Conservation (phyloP, 257 asterid species). For the Solanum gracilifrons region DNA sequence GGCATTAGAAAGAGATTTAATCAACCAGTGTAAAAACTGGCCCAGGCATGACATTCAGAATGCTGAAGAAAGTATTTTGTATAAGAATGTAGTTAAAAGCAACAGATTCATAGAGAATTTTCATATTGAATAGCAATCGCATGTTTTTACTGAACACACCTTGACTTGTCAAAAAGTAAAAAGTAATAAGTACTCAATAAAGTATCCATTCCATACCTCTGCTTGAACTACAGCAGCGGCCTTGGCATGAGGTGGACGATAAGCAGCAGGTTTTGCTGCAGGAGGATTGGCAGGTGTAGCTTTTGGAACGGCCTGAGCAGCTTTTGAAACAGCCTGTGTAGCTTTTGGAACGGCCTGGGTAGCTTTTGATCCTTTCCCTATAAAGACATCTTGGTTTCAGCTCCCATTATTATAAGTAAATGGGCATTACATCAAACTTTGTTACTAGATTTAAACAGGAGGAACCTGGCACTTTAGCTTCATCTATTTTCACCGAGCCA, state of each 20-base stretch:
- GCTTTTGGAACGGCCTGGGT: slow-evolving; percentile 37
- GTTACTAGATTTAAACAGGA: neutral
- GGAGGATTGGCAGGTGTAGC: slow-evolving; percentile 42
- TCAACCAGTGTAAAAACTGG: neutral
- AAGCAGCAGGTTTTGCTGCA: slow-evolving; percentile 82
- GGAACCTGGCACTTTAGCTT: slow-evolving; percentile 49
- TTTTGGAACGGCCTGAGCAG: slow-evolving; percentile 31
- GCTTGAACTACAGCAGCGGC: slow-evolving; percentile 83
- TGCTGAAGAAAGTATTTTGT: neutral
- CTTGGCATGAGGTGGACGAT: slow-evolving; percentile 95
- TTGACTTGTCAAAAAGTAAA: neutral
- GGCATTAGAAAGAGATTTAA: neutral
- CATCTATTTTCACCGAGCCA: slow-evolving; percentile 57
- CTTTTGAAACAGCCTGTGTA: slow-evolving; percentile 28
- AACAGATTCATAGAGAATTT: neutral
- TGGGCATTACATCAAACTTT: neutral
- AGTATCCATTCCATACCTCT: slow-evolving; percentile 39
- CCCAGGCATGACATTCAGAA: neutral
- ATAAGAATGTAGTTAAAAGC: neutral
- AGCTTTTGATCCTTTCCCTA: slow-evolving; percentile 66
- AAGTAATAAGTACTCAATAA: neutral
- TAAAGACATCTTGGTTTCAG: neutral
- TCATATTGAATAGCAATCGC: neutral
- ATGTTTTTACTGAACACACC: neutral
- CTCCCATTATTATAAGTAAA: neutral